Evolutionary conservation across 2,329 filamentous ascomycete genomes (phyloP).

Genomic region (Lasiodiplodia citricola): DNA sequence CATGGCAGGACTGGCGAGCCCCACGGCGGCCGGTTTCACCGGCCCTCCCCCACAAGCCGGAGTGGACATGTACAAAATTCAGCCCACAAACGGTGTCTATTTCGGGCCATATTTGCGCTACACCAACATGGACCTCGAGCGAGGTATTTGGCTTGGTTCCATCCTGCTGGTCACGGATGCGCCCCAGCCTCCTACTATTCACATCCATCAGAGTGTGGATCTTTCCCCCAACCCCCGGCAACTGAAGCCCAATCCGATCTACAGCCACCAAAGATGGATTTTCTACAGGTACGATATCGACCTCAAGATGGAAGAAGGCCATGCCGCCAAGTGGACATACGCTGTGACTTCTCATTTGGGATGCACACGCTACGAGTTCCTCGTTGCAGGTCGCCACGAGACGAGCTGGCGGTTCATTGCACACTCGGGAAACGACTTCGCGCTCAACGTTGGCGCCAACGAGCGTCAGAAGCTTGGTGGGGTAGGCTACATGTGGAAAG

Average conservation of each 20-base stretch:
- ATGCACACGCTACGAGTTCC: constrained; percentile 97
- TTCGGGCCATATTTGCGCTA: constrained; percentile 97
- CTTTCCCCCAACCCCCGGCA: constrained; percentile 92
- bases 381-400: constrained; percentile 88
- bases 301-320: constrained; percentile 81
- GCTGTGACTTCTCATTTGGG: constrained; percentile 96
- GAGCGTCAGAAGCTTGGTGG: constrained; percentile 87
- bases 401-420: constrained; percentile 95
- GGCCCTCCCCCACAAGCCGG: constrained; percentile 88
- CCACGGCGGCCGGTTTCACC: constrained; percentile 80
- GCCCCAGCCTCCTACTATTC: constrained; percentile 91
- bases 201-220: constrained; percentile 88
- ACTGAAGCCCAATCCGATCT: constrained; percentile 79
- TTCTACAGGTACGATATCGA: constrained; percentile 96
- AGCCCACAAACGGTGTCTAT: constrained; percentile 94
- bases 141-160: constrained; percentile 88
- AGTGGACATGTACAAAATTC: constrained; percentile 91
- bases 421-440: constrained; percentile 96
- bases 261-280: constrained; percentile 88
- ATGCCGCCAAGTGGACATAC: constrained; percentile 90
- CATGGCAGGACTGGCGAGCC: constrained; percentile 73
- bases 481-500: constrained; percentile 97
- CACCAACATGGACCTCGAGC: constrained; percentile 95
- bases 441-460: constrained; percentile 81
- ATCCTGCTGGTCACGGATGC: constrained; percentile 92